Evolutionary conservation across 345 rosid species (phyloP), one percentile per base, ranked within the genome.

Genomic region (Capsella bursapastoris): DNA sequence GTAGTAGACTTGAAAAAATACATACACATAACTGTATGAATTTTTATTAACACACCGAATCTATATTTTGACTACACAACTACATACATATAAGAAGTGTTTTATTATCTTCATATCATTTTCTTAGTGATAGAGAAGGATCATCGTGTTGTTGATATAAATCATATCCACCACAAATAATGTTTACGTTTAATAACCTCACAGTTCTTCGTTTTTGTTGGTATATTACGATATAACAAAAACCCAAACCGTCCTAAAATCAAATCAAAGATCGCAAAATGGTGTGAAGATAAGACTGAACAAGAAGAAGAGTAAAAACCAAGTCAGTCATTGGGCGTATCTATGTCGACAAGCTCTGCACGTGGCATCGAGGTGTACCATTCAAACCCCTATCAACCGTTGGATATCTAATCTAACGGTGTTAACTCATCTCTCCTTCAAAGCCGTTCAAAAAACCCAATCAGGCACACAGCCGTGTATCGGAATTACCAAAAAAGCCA

Each of bases 401-500:
- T 48, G 37, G 66, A 59, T 76, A 35, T 31, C 22, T 11, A 13
- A 79, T 78, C 78, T 0, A 28, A 71, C 78, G 76, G 73, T 70
- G 22, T 6, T 1, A 64, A 64, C 49, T 64, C 43, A 8, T 7
- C 50, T 27, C 4, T 34, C 35, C 52, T 48, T 32, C n/a, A 56
- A 49, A 50, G 22, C 43, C 38, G 16, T 65, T 72, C 70, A 66
- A 44, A 64, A 63, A 29, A 14, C 57, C 63, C 29, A 22, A 38
- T 72, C 62, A 32, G 35, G 6, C 35, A 22, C 35, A 11, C 22
- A 5, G 53, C 27, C 37, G 50, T 25, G 49, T 60, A 70, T 63
- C 6, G 22, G 2, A 64, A 62, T 73, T 68, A 58, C 72, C 60
- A 22, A 56, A 81, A 47, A 74, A 56, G 71, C 78, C 70, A 74